Conservation (phyloP, 2,329 filamentous ascomycete genomes). For the Ilyonectria destructans region DNA sequence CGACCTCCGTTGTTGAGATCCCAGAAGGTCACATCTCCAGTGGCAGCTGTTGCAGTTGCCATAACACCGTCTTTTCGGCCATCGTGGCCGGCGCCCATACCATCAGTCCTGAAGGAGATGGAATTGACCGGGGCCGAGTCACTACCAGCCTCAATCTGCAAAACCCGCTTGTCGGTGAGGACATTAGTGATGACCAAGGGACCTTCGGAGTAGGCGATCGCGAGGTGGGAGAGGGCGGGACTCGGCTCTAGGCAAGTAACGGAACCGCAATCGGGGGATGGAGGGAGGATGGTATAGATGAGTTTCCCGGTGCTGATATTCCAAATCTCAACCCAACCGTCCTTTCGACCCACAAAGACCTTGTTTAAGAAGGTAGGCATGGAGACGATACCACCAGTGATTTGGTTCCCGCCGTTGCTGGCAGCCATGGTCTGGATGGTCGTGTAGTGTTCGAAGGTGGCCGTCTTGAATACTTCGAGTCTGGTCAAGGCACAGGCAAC, state of each 20-base stretch:
- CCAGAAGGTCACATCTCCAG: constrained; percentile 95
- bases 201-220: constrained; percentile 89
- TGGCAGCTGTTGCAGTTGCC: constrained; percentile 86
- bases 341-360: constrained; percentile 87
- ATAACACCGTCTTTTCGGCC: constrained; percentile 91
- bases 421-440: constrained; percentile 77
- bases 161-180: constrained; percentile 80
- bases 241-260: constrained; percentile 92
- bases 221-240: constrained; percentile 87
- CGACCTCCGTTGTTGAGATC: constrained; percentile 92
- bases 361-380: constrained; percentile 99
- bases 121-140: constrained; percentile 80
- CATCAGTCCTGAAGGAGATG: constrained; percentile 93
- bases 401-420: constrained; percentile 73
- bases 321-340: constrained; percentile 97
- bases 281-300: constrained; percentile 90
- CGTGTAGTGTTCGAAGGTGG: constrained; percentile 90
- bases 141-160: constrained; percentile 78
- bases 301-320: constrained; percentile 94
- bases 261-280: constrained; percentile 79
- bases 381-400: constrained; percentile 85
- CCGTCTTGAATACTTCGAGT: constrained; percentile 91
- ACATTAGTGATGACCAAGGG: constrained; percentile 87
- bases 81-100: constrained; percentile 89
- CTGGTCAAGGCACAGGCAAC: constrained; percentile 83